Evolutionary conservation across 306 rosid genomes (phyloP).

Genomic region (Carpinus fangiana): DNA sequence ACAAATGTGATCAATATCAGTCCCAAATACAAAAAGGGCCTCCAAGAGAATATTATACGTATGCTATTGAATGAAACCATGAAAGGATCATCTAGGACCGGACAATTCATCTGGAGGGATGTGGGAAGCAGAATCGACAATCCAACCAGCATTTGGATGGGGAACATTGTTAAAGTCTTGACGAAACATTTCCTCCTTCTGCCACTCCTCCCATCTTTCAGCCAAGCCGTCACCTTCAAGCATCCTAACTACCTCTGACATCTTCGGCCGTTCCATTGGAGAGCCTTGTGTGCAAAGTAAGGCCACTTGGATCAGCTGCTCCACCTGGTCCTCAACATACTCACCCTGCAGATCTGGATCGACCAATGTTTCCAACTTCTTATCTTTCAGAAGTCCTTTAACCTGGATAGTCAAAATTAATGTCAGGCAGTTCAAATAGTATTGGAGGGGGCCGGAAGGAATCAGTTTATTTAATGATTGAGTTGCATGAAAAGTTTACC

Average conservation of each 20-base stretch:
- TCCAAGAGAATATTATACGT: conserved; percentile 24
- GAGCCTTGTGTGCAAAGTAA: conserved; percentile 84
- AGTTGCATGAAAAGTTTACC: not conserved
- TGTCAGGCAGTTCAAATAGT: conserved; percentile 9
- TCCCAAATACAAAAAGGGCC: conserved; percentile 35
- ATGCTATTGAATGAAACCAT: conserved; percentile 4
- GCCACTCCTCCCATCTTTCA: conserved; percentile 93
- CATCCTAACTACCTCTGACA: conserved; percentile 95
- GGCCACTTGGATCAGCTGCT: conserved; percentile 84
- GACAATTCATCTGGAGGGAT: conserved; percentile 77
- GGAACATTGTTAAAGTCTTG: conserved; percentile 48
- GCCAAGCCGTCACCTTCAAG: conserved; percentile 94
- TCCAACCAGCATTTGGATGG: conserved; percentile 64
- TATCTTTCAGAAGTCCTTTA: conserved; percentile 78
- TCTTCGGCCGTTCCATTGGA: conserved; percentile 81
- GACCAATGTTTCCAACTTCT: conserved; percentile 66
- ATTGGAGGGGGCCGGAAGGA: not conserved
- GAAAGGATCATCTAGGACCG: conserved; percentile 71
- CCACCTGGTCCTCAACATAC: conserved; percentile 60
- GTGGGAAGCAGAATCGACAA: conserved; percentile 69
- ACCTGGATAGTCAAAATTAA: conserved; percentile 50
- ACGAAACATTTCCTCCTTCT: conserved; percentile 71
- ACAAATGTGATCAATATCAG: conserved; percentile 48
- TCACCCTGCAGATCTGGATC: conserved; percentile 72
- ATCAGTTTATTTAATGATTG: not conserved